Conservation (phyloP, 2,329 filamentous ascomycete genomes). For the Aspergillus carbonarius region DNA sequence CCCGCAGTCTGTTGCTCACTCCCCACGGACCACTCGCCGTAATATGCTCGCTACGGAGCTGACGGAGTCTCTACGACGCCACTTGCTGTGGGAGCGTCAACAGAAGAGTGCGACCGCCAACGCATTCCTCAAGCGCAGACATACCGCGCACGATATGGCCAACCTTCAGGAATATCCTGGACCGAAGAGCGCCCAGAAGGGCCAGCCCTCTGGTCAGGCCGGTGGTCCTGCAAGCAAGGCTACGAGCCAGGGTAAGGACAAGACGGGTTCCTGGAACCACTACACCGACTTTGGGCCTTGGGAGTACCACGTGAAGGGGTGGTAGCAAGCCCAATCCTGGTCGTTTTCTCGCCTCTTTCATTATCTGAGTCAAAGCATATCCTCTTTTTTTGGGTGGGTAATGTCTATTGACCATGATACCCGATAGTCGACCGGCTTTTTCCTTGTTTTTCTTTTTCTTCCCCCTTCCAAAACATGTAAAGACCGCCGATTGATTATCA, state of each 20-base stretch:
- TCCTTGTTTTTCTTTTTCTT: conserved; percentile 16
- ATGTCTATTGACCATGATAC: conserved; percentile 25
- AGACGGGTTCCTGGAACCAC: conserved; percentile 77
- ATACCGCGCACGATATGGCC: conserved; percentile 86
- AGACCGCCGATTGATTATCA: conserved; percentile 24
- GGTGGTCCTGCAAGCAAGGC: conserved; percentile 16
- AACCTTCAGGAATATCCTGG: conserved; percentile 83
- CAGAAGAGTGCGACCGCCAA: conserved; percentile 89
- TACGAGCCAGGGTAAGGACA: conserved; percentile 57
- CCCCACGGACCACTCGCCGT: conserved; percentile 83
- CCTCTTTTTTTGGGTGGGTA: conserved; percentile 9
- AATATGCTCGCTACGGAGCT: conserved; percentile 96
- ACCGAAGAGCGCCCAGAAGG: conserved; percentile 50
- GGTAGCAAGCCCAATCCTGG: conserved; percentile 52
- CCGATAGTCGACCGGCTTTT: conserved; percentile 14
- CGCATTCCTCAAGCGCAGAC: conserved; percentile 82
- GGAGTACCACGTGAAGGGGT: conserved; percentile 82
- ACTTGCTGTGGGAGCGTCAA: conserved; percentile 91
- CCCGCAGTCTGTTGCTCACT: conserved; percentile 72
- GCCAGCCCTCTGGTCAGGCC: conserved; percentile 19
- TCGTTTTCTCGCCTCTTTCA: conserved; percentile 8
- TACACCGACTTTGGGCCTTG: conserved; percentile 81
- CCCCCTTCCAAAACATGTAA: conserved; percentile 13
- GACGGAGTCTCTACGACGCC: conserved; percentile 85
- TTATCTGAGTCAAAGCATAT: conserved; percentile 11